A percentile compares a stretch with the other conserved stretches of the same genome.
These are phyloP conservation scores for Lepidium sativum DNA, from an alignment of 345 rosid genomes.

Conservation along the genomic window DNA sequence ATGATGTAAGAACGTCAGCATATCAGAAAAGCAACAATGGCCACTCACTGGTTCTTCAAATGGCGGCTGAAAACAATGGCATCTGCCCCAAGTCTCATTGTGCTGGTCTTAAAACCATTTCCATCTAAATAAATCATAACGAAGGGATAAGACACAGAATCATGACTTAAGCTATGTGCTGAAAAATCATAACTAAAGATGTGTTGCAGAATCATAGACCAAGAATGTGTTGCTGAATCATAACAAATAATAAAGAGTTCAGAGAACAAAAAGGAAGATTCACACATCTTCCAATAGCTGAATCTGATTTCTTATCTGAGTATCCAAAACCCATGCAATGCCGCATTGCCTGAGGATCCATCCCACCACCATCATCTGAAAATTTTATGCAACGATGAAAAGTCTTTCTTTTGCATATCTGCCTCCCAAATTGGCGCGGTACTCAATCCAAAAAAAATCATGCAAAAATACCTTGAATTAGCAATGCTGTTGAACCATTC, in stretches of 20 bases:
- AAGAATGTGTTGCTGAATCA: slow-evolving; percentile 3
- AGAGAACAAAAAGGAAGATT: slow-evolving; percentile 11
- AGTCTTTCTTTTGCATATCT: neutral
- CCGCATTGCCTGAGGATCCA: slow-evolving; percentile 85
- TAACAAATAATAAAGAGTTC: slow-evolving; percentile 7
- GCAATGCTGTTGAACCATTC: slow-evolving; percentile 61
- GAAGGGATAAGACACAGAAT: slow-evolving; percentile 10
- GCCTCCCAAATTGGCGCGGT: neutral
- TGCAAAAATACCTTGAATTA: slow-evolving; percentile 61
- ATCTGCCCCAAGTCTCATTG: slow-evolving; percentile 97
- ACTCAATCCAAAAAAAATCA: neutral
- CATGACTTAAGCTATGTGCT: neutral
- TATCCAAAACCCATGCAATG: slow-evolving; percentile 94
- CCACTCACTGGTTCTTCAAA: slow-evolving; percentile 48
- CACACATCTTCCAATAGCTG: slow-evolving; percentile 82
- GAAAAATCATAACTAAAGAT: slow-evolving; percentile 2
- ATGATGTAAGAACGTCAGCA: neutral
- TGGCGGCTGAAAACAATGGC: slow-evolving; percentile 85
- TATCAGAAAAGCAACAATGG: neutral
- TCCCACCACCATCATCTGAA: slow-evolving; percentile 95
- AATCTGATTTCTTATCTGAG: slow-evolving; percentile 71
- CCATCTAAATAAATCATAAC: slow-evolving; percentile 60
- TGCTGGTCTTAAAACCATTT: slow-evolving; percentile 96
- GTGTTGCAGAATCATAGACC: neutral
- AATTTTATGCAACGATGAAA: neutral